Evolutionary conservation across 768 basidiomycete genomes (phyloP), one percentile per base, ranked within the genome.

Genomic region (Panaeolus papilionaceus): DNA sequence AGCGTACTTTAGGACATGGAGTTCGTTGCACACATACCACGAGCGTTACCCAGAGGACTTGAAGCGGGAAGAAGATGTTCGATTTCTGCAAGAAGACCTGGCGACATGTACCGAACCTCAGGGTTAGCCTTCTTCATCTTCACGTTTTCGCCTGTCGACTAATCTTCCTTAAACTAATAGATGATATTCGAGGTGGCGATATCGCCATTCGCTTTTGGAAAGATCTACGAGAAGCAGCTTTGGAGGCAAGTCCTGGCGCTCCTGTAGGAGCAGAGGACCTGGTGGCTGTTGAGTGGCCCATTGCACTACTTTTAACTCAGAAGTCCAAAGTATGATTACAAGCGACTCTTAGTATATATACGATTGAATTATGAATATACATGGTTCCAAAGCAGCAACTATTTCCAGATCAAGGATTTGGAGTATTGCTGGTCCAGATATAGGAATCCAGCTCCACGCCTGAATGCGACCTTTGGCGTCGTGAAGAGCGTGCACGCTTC

Each of bases 1-100:
- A 5, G 84, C 81, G 1, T 95, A 94, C 74, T 79, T 95, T 20
- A 81, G 86, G 61, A 93, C 92, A 0, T 90, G 85, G 81, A 92
- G 90, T 71, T 79, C 92, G 1, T 77, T 93, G 62, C 88, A 91
- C 68, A 87, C 85, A 12, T 94, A 85, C 75, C 86, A 88, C 68
- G 89, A 91, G 69, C 73, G 72, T 11, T 83, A 88, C 73, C 91
- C 92, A 0, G 82, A 85, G 38, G 91, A 94, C 72, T 70, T 78
- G 51, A 70, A 75, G 6, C 66, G 63, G n/a, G 61, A 70, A 5
- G 74, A 77, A 38, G 81, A 83, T 68, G 63, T 65, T 3, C 75
- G 82, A 40, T 83, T 82, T 62, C 73, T 79, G 9, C 66, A 71
- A 47, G 78, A 78, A 47, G 81, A 82, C 67, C 63, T 75, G 26